phyloP scores from a whole-genome alignment of 192 early-diverging fungal species.

The Borealophlyctis nickersoniae region DNA sequence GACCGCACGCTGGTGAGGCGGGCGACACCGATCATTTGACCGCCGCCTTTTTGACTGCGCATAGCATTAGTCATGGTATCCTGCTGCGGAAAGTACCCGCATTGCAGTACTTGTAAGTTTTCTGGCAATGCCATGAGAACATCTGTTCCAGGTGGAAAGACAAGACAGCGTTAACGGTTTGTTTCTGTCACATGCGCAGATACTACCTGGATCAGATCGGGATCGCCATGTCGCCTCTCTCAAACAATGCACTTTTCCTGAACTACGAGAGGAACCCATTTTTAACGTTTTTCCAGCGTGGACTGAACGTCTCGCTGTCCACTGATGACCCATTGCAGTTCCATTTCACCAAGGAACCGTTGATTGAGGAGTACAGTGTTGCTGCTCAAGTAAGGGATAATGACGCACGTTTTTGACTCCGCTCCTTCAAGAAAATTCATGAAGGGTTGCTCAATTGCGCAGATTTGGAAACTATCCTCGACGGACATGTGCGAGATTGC shows the following conservation, averaged over 20 bases:
- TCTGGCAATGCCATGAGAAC: too few species aligned
- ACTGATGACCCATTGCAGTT: constrained; percentile 96
- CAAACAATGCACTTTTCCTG: constrained; percentile 94
- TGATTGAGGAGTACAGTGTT: constrained; percentile 96
- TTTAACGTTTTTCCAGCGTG: constrained; percentile 85
- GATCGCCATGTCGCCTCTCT: constrained; percentile 94
- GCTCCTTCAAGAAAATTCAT: too few species aligned
- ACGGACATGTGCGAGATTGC: constrained; percentile 95
- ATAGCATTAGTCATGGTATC: constrained; percentile 90
- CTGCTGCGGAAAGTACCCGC: constrained; percentile 90
- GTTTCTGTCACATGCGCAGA: constrained; percentile 13
- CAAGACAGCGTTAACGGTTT: neutral
- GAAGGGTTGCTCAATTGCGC: neutral
- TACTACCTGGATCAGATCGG: constrained; percentile 94
- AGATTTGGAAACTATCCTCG: constrained; percentile 91
- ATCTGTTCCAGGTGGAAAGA: neutral
- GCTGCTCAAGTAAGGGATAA: constrained; percentile 69
- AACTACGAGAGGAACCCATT: constrained; percentile 92
- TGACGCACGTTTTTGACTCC: constrained; percentile 7
- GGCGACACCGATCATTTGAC: constrained; percentile 93
- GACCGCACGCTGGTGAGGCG: constrained; percentile 93
- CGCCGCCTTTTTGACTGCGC: constrained; percentile 80
- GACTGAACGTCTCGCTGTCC: constrained; percentile 88
- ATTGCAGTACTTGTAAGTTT: constrained; percentile 75
- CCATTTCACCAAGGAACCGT: constrained; percentile 93